A percentile compares a stretch with the other conserved stretches of the same genome.
Conservation (phyloP, 208 protist genomes). For the Crithidia thermophila region DNA sequence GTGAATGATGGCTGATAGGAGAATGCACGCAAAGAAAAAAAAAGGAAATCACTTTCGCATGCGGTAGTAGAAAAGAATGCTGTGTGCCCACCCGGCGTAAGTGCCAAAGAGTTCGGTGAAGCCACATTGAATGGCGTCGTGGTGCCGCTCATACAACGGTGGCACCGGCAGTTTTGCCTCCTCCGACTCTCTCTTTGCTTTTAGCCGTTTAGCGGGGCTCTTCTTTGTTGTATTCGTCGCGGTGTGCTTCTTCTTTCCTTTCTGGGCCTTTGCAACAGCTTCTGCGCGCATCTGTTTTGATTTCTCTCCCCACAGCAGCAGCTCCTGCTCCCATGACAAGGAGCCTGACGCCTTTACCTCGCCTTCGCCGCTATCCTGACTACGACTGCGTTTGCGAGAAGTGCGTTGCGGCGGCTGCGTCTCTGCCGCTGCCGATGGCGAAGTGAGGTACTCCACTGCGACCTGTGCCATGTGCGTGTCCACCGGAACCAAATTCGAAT, state of each 20-base stretch:
- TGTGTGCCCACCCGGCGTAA: conserved; percentile 78
- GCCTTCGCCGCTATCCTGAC: neutral
- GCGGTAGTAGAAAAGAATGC: conserved; percentile 69
- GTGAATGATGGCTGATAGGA: neutral
- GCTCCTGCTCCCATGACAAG: conserved; percentile 4
- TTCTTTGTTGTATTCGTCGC: conserved; percentile 4
- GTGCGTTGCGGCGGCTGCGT: neutral
- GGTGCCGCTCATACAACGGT: conserved; percentile 43
- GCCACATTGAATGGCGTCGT: conserved; percentile 75
- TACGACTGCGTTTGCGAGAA: conserved; percentile 2
- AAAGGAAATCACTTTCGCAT: conserved; percentile 32
- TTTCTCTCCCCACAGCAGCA: conserved; percentile 26
- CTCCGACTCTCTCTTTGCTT: neutral
- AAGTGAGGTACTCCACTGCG: conserved; percentile 49
- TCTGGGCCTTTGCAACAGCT: neutral
- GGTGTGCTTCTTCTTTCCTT: neutral
- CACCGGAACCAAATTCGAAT: conserved; percentile 74
- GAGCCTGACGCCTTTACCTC: too few species aligned
- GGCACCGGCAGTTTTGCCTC: conserved; percentile 21
- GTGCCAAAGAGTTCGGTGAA: conserved; percentile 67
- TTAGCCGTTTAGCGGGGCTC: neutral
- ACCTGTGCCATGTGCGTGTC: conserved; percentile 91
- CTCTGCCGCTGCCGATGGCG: neutral
- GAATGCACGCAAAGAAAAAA: conserved; percentile 27
- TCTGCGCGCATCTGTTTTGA: conserved; percentile 5